These are phyloP conservation scores for Solanum gracilifrons DNA, from an alignment of 257 asterid genomes.

Conservation along the genomic window DNA sequence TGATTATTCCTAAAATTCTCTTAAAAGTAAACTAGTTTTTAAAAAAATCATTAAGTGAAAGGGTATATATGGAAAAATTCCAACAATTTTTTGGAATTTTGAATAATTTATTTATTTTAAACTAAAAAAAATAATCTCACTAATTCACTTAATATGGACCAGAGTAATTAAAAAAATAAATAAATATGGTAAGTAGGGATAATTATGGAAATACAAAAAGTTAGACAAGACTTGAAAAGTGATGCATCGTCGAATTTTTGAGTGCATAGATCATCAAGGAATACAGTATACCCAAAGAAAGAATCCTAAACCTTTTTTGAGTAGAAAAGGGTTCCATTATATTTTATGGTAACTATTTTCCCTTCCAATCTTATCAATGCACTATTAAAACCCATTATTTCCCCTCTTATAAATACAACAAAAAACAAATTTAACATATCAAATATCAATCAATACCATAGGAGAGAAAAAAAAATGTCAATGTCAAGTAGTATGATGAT, in stretches of 20 bases:
- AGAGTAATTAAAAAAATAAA: too few relatives aligned
- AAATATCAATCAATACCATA: neutral
- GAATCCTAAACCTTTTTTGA: conserved; percentile 8
- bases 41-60: neutral
- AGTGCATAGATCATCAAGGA: conserved; percentile 2
- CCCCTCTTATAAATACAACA: neutral
- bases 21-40: too few relatives aligned
- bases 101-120: too few relatives aligned
- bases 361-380: neutral
- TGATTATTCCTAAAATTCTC: neutral
- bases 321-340: neutral
- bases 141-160: neutral
- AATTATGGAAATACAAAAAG: neutral
- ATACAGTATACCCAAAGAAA: conserved; percentile 24
- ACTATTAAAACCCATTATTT: neutral
- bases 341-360: neutral
- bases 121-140: neutral
- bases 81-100: too few relatives aligned
- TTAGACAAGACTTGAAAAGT: conserved; percentile 14
- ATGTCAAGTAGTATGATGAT: neutral
- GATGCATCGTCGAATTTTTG: conserved; percentile 13
- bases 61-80: neutral
- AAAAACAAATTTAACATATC: neutral
- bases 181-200: neutral
- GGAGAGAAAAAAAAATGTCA: neutral